Conservation (phyloP, 768 basidiomycete species). For the Psilocybe cyanescens region DNA sequence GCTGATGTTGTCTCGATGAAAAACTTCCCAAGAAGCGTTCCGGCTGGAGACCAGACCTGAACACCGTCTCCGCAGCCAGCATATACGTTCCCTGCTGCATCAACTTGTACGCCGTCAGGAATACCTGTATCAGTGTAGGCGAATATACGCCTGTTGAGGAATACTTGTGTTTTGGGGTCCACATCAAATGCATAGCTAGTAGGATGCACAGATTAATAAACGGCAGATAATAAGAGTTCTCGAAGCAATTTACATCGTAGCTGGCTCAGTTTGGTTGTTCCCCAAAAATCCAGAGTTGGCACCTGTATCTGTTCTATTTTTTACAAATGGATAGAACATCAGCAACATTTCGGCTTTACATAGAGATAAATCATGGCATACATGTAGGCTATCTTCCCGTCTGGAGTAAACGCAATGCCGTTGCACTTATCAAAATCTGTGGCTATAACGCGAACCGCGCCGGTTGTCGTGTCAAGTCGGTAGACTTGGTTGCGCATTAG, state of each 20-base stretch:
- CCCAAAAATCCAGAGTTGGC: slow-evolving; percentile 47
- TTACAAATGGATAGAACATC: background rate
- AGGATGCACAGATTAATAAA: background rate
- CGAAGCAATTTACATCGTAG: slow-evolving; percentile 59
- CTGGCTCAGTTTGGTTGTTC: slow-evolving; percentile 59
- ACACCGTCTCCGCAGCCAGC: slow-evolving; percentile 72
- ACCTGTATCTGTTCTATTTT: slow-evolving; percentile 55
- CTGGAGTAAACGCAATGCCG: slow-evolving; percentile 73
- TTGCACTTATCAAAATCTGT: slow-evolving; percentile 77
- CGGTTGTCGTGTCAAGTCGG: slow-evolving; percentile 68
- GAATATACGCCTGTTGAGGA: slow-evolving; percentile 64
- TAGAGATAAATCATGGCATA: slow-evolving; percentile 20
- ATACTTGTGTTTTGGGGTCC: slow-evolving; percentile 52
- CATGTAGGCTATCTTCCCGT: slow-evolving; percentile 72
- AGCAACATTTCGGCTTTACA: background rate
- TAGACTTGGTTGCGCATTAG: slow-evolving; percentile 79
- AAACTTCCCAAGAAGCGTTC: slow-evolving; percentile 67
- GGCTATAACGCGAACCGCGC: slow-evolving; percentile 71
- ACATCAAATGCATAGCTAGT: slow-evolving; percentile 72
- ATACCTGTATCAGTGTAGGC: slow-evolving; percentile 68
- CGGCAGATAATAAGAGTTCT: too few species aligned
- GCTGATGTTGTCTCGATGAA: slow-evolving; percentile 50
- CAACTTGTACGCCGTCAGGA: slow-evolving; percentile 71
- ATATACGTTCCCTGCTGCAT: slow-evolving; percentile 67
- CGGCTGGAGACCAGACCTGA: slow-evolving; percentile 48